A percentile compares a stretch with the other conserved stretches of the same genome.
Evolutionary conservation across 106 monocot genomes (phyloP).

Genomic region (Platanthera guangdongensis): DNA sequence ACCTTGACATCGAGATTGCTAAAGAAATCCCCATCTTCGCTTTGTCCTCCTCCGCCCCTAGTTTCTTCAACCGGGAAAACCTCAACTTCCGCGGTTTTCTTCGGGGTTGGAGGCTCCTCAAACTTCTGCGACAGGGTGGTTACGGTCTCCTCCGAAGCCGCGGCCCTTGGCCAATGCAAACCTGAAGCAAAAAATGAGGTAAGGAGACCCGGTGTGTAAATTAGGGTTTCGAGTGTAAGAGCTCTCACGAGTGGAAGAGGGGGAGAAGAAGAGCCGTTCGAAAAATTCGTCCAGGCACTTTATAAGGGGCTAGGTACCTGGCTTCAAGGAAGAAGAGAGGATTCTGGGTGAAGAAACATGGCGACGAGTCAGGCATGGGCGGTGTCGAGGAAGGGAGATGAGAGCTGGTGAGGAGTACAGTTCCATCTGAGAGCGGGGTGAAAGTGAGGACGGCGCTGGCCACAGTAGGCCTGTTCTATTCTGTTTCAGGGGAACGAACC

Average conservation of each 20-base stretch:
- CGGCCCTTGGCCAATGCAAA: neutral
- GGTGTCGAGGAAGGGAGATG: neutral
- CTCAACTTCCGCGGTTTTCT: neutral
- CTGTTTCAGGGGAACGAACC: too few species aligned
- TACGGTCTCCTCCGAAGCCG: constrained; percentile 1
- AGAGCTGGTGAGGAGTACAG: neutral
- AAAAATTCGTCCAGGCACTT: neutral
- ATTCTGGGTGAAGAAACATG: neutral
- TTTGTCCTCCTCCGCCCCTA: neutral
- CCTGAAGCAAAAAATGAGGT: neutral
- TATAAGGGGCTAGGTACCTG: neutral
- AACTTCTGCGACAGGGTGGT: constrained; percentile 3
- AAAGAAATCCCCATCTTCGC: constrained; percentile 1
- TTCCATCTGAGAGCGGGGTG: neutral
- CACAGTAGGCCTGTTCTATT: too few species aligned
- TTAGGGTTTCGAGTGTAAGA: neutral
- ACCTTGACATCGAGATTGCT: constrained; percentile 2
- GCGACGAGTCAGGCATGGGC: neutral
- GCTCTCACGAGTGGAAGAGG: neutral
- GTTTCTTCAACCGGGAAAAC: neutral
- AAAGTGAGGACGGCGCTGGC: neutral
- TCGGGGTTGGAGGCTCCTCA: neutral
- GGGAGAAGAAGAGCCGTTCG: neutral
- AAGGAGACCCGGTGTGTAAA: neutral
- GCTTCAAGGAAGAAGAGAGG: neutral